These are phyloP conservation scores for Lichtheimia hyalospora DNA, from an alignment of 371 early-diverging fungal species.

Conservation along the genomic window DNA sequence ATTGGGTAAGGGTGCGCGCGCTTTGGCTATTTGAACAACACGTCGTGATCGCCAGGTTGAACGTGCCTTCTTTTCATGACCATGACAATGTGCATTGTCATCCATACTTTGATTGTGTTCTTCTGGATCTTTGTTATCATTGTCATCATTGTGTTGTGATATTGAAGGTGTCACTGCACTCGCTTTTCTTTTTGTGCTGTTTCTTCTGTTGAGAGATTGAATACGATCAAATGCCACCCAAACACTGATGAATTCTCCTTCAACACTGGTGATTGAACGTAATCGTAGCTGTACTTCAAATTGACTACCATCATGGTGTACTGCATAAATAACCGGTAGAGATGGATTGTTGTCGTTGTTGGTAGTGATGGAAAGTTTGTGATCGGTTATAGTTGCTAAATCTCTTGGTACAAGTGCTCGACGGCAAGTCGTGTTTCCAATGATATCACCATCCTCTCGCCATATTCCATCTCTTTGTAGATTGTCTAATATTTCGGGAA, in stretches of 20 bases:
- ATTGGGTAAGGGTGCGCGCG: background rate
- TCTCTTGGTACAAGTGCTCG: conserved; percentile 26
- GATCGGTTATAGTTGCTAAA: background rate
- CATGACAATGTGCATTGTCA: background rate
- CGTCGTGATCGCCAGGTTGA: background rate
- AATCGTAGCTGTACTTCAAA: conserved; percentile 66
- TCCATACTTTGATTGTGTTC: background rate
- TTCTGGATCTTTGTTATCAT: background rate
- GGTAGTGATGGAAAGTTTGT: background rate
- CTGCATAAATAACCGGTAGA: conserved; percentile 55
- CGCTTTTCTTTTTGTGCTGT: conserved; percentile 4
- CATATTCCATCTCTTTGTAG: conserved; percentile 20
- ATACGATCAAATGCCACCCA: conserved; percentile 74
- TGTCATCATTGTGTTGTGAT: background rate
- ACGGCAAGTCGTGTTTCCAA: conserved; percentile 32
- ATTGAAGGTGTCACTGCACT: background rate
- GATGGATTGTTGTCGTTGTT: conserved; percentile 8
- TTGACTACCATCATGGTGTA: conserved; percentile 66
- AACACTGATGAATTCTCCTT: conserved; percentile 57
- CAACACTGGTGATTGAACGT: conserved; percentile 53
- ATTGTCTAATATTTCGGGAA: conserved; percentile 31
- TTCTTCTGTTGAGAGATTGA: conserved; percentile 18
- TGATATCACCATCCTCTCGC: conserved; percentile 18
- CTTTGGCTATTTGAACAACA: background rate
- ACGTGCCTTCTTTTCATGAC: background rate